These are phyloP conservation scores for Quercus mongolica DNA, from an alignment of 306 rosid genomes.

Conservation along the genomic window DNA sequence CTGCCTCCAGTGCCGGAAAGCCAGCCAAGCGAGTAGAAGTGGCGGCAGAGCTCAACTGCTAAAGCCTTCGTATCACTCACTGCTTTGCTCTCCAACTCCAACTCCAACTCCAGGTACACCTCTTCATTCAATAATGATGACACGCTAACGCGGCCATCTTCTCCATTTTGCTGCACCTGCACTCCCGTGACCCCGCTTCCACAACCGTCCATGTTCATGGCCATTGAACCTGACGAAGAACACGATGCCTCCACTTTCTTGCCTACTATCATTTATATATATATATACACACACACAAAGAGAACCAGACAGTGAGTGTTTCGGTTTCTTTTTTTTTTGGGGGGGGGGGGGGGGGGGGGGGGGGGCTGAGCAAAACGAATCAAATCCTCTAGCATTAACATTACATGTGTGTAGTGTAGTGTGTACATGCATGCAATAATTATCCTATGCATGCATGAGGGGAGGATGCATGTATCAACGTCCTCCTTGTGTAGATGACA, in stretches of 20 bases:
- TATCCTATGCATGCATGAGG: too few relatives aligned
- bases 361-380: too few relatives aligned
- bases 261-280: not conserved
- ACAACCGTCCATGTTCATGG: not conserved
- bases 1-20: conserved; percentile 95
- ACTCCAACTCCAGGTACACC: conserved; percentile 10
- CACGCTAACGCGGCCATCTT: too few relatives aligned
- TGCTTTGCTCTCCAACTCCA: conserved; percentile 37
- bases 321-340: not conserved
- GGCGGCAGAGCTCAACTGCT: conserved; percentile 84
- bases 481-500: too few relatives aligned
- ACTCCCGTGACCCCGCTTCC: not conserved
- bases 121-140: too few relatives aligned
- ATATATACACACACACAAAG: too few relatives aligned
- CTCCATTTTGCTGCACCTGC: not conserved
- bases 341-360: too few relatives aligned
- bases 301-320: not conserved
- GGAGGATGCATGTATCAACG: too few relatives aligned
- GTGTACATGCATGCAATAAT: too few relatives aligned
- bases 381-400: too few relatives aligned
- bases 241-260: not conserved
- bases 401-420: too few relatives aligned
- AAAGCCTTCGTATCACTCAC: conserved; percentile 70
- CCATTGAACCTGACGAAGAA: not conserved
- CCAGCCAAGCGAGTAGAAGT: conserved; percentile 89